Base-by-base conservation (phyloP, 192 early-diverging fungal genomes). In the Allomyces macrogynus region DNA sequence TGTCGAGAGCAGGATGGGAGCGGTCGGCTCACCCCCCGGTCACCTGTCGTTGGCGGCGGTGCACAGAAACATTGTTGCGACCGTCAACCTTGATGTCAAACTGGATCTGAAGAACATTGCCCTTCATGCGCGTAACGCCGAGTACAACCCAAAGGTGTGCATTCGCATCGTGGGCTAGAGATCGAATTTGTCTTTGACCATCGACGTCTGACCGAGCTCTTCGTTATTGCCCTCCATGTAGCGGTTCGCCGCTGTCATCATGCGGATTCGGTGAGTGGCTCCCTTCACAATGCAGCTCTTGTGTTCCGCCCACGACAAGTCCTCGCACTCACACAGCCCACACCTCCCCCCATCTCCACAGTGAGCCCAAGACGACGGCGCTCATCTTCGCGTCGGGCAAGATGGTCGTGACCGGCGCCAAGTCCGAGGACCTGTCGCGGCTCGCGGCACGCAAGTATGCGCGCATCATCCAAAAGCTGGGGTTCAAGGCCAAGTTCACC, bases 161-260 rank as follows among this genome's bases (percentile, higher is more conserved):
- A 66, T 10, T 25, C 25, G 7, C 26, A 14, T 49, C 24, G 11
- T 27, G 4, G 43, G 16, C 63, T 18, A 65, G 23, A 9, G 23
- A 64, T 18, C 27, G 16, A 63, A 16, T 5, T 40, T 7, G 32
- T 0, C 7, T 40, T 3, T 40, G 5, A 43, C 22, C 23, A 64
- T 68, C 49, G n/a, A n/a, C n/a, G n/a, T n/a, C n/a, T n/a, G n/a
- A n/a, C n/a, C n/a, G n/a, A n/a, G n/a, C n/a, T n/a, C n/a, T n/a
- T n/a, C n/a, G n/a, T n/a, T n/a, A n/a, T n/a, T n/a, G n/a, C n/a
- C n/a, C n/a, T n/a, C n/a, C n/a, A n/a, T 49, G 69, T 74, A 93
- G 95, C 96, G 96, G 72, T 99, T 99, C 72, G 96, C 96, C 66
- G 96, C 96, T 63, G 96, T 99, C 42, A 99, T 99, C 72, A 99